Evolutionary conservation across 108 stramenopile genomes (phyloP).

Genomic region (Pseudonitzschia pungens): DNA sequence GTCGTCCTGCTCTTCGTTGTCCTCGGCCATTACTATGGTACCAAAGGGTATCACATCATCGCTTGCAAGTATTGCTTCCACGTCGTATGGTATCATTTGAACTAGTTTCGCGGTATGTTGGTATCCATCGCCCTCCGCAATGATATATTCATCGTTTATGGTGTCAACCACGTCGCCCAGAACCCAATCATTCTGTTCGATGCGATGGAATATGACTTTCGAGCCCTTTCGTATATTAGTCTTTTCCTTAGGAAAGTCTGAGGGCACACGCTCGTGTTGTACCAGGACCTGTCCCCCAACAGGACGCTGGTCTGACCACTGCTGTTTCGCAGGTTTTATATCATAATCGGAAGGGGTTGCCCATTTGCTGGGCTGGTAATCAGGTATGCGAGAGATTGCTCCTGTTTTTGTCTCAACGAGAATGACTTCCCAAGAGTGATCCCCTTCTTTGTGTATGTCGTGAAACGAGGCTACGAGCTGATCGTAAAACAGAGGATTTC

Average conservation of each 20-base stretch:
- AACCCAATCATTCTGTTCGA: not conserved
- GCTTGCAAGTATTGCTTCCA: not conserved
- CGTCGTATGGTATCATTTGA: not conserved
- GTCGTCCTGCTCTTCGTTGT: not conserved
- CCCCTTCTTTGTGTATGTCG: not conserved
- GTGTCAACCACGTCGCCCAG: not conserved
- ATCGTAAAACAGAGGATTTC: slow-evolving; percentile 3
- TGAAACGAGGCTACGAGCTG: not conserved
- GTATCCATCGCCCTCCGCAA: not conserved
- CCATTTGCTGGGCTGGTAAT: slow-evolving; percentile 17
- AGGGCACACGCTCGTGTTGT: not conserved
- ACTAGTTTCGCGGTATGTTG: not conserved
- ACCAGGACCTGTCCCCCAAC: not conserved
- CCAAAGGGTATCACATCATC: not conserved
- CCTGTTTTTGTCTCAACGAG: slow-evolving; percentile 10
- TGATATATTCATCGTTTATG: not conserved
- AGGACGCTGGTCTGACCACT: slow-evolving; percentile 5
- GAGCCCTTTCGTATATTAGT: not conserved
- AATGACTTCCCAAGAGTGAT: not conserved
- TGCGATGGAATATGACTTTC: not conserved
- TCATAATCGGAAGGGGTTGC: slow-evolving; percentile 16
- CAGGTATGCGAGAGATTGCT: slow-evolving; percentile 11
- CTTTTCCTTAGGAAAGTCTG: not conserved
- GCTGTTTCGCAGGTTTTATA: not conserved
- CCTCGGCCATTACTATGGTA: not conserved